Base-by-base conservation (phyloP, 495 filamentous ascomycete genomes). In the Oidiodendron maius region DNA sequence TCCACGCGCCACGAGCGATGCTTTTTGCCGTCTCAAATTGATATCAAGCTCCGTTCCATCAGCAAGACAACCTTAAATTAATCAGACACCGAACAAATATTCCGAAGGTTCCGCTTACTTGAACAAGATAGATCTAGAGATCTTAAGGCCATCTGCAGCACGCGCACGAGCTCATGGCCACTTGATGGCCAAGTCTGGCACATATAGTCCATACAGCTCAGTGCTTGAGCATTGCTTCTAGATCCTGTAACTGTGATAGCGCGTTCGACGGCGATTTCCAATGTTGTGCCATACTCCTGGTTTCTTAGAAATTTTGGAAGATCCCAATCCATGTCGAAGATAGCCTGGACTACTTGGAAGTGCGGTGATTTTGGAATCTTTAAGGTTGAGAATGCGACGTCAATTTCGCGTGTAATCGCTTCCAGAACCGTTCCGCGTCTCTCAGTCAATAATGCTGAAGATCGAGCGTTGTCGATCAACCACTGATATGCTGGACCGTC, bases 141-240 rank as follows among this genome's bases (percentile, higher is more conserved):
- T n/a, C n/a, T n/a, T n/a, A n/a, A n/a, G n/a, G n/a, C n/a, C n/a
- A 34, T 48, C 32, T 58, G 17, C 21, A 67, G 15, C 23, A 58
- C 44, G 23, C 46, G 11, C 30, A 67, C 21, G n/a, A 57, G 55
- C 8, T 61, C 22, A 3, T 24, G 10, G 2, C 64, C 63, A 3
- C 52, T 61, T 3, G 44, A 45, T 39, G 62, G 66, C 66, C 66
- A 69, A 24, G 51, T 58, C 46, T 64, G 66, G 3, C 15, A 11
- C 34, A 69, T 45, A 50, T 67, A 69, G 24, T 60, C 16, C 3
- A 18, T 35, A 39, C 59, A 61, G 16, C 61, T 61, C 23, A 61
- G 15, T 25, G 64, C 62, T 43, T 67, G 64, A 12, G 61, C 61
- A 50, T 60, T 40, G 16, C 41, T 44, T 11, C 25, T 12, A 20